A percentile compares a stretch with the other conserved stretches of the same genome.
Evolutionary conservation across 345 rosid species (phyloP).

Genomic region (Aquilaria malaccensis): DNA sequence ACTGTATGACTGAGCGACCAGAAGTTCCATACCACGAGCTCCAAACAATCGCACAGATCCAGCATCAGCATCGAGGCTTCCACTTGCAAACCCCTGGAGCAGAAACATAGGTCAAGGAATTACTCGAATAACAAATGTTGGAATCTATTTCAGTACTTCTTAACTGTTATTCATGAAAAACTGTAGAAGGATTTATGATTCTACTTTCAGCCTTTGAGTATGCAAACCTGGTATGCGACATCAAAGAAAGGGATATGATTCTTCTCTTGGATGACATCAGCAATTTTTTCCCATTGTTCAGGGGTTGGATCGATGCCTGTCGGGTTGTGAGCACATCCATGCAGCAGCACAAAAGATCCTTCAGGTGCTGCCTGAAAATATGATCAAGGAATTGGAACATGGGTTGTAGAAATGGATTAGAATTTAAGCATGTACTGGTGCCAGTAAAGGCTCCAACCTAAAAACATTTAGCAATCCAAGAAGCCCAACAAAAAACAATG

Average conservation of each 20-base stretch:
- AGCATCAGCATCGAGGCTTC: conserved; percentile 94
- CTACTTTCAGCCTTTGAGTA: conserved; percentile 3
- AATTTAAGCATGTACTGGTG: neutral
- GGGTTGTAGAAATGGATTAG: conserved; percentile 6
- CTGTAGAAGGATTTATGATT: no score
- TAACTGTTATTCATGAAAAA: no score
- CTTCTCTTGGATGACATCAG: conserved; percentile 87
- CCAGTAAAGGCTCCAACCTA: no score
- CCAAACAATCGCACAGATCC: conserved; percentile 85
- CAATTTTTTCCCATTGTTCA: conserved; percentile 87
- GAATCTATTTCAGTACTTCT: no score
- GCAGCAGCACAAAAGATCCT: conserved; percentile 90
- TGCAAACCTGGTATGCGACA: conserved; percentile 88
- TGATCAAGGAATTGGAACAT: neutral
- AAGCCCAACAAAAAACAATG: no score
- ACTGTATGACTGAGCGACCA: conserved; percentile 96
- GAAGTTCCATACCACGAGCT: conserved; percentile 74
- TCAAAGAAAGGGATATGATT: conserved; percentile 93
- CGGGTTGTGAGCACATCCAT: conserved; percentile 99
- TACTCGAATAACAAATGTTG: conserved; percentile 3
- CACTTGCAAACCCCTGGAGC: conserved; percentile 95
- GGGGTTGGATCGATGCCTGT: conserved; percentile 97
- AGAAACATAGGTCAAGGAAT: conserved; percentile 9
- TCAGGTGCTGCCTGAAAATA: conserved; percentile 78
- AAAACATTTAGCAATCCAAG: no score